These are phyloP conservation scores for Mortierella antarctica DNA, from an alignment of 192 early-diverging fungal genomes.

Conservation along the genomic window DNA sequence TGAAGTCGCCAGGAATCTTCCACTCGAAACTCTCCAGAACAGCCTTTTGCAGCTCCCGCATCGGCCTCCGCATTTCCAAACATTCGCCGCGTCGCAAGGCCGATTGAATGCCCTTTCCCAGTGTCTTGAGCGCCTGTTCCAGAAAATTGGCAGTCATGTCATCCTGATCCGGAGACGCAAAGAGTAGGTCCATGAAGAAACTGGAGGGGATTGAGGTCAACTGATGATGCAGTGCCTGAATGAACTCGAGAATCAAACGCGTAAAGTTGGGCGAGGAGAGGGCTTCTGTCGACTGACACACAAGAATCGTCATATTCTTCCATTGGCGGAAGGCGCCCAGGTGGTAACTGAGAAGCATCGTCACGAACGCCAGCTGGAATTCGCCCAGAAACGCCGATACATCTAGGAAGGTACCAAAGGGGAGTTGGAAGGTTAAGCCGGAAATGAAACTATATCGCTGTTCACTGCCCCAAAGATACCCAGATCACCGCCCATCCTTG, in stretches of 20 bases:
- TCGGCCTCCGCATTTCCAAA: slow-evolving; percentile 45
- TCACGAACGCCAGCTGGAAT: slow-evolving; percentile 77
- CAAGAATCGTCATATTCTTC: slow-evolving; percentile 71
- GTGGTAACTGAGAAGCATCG: slow-evolving; percentile 59
- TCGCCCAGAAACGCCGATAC: slow-evolving; percentile 66
- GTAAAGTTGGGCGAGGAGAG: slow-evolving; percentile 25
- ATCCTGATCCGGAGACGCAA: slow-evolving; percentile 29
- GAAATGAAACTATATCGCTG: slow-evolving; percentile 46
- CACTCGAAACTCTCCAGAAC: slow-evolving; percentile 70
- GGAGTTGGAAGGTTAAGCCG: slow-evolving; percentile 84
- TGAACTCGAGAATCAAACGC: slow-evolving; percentile 13
- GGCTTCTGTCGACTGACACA: slow-evolving; percentile 48
- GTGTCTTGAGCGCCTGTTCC: slow-evolving; percentile 32
- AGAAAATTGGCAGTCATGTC: slow-evolving; percentile 42
- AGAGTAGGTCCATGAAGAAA: slow-evolving; percentile 46
- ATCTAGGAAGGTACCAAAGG: slow-evolving; percentile 65
- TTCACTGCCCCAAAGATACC: too few relatives aligned
- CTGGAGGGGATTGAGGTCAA: slow-evolving; percentile 41
- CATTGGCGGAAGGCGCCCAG: slow-evolving; percentile 56
- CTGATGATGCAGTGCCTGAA: slow-evolving; percentile 31
- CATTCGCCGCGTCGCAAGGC: slow-evolving; percentile 55
- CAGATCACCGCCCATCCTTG: too few relatives aligned
- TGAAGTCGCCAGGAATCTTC: slow-evolving; percentile 68
- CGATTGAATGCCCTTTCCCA: slow-evolving; percentile 51
- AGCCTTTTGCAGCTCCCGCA: slow-evolving; percentile 61